phyloP scores from a whole-genome alignment of 192 early-diverging fungal genomes.

The Linnemannia schmuckeri region DNA sequence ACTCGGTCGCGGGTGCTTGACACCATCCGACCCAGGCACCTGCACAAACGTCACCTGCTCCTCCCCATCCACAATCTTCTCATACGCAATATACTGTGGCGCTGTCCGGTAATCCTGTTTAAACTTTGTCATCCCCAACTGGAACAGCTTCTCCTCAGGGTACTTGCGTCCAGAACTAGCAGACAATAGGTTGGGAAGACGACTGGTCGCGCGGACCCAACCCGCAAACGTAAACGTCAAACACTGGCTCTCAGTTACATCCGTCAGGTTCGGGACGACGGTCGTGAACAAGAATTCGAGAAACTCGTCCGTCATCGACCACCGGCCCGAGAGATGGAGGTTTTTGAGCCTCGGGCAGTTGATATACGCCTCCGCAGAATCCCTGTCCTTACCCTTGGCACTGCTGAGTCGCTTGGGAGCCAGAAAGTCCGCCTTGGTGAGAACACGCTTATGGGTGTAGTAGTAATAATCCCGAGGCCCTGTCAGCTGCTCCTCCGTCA shows the following conservation, averaged over 20 bases:
- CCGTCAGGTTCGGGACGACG: background rate
- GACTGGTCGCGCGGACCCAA: slow-evolving; percentile 5
- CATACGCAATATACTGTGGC: background rate
- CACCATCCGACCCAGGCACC: background rate
- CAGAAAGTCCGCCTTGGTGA: background rate
- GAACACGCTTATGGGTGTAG: background rate
- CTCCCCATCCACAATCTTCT: slow-evolving; percentile 12
- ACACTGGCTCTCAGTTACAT: slow-evolving; percentile 12
- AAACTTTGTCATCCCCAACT: slow-evolving; percentile 5
- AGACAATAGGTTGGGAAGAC: background rate
- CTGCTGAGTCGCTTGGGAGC: background rate
- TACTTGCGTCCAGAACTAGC: background rate
- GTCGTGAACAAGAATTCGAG: background rate
- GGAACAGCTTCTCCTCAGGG: background rate
- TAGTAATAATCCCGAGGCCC: background rate
- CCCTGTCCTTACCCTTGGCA: background rate
- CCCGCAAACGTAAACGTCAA: slow-evolving; percentile 1
- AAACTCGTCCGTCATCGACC: slow-evolving; percentile 11
- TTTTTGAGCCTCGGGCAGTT: background rate
- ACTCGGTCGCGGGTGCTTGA: background rate
- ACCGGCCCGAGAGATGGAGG: slow-evolving; percentile 4
- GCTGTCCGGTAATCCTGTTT: background rate
- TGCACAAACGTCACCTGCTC: slow-evolving; percentile 4
- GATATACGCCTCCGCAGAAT: background rate
- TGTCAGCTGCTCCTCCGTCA: background rate